These are phyloP conservation scores for Stromatinia cepivora DNA, from an alignment of 2,329 filamentous ascomycete genomes.

Conservation along the genomic window DNA sequence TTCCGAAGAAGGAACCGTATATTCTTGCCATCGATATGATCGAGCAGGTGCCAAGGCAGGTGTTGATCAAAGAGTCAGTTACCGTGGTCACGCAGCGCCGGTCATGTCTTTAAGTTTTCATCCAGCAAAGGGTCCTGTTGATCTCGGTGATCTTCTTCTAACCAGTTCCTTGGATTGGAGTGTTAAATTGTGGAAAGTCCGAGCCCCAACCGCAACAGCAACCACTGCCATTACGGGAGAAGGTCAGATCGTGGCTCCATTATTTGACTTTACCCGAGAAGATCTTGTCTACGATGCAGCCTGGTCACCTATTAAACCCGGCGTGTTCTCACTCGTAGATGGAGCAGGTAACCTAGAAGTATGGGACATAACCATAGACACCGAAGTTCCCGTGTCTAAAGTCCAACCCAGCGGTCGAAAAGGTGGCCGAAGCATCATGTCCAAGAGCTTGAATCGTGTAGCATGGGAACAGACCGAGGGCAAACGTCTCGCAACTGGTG, in stretches of 20 bases:
- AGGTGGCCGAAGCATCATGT: constrained; percentile 67
- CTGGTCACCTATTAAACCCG: constrained; percentile 93
- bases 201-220: constrained; percentile 72
- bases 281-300: constrained; percentile 95
- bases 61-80: constrained; percentile 84
- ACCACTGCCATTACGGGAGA: constrained; percentile 52
- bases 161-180: constrained; percentile 96
- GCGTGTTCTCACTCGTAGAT: constrained; percentile 92
- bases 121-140: constrained; percentile 85
- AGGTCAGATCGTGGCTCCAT: constrained; percentile 61
- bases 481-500: constrained; percentile 82
- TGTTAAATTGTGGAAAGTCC: constrained; percentile 94
- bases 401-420: constrained; percentile 69
- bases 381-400: constrained; percentile 84
- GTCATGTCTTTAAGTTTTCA: constrained; percentile 98
- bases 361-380: constrained; percentile 92
- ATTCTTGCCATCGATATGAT: constrained; percentile 95
- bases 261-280: constrained; percentile 89
- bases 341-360: constrained; percentile 89
- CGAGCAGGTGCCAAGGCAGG: constrained; percentile 95
- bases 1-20: constrained; percentile 94
- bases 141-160: constrained; percentile 89
- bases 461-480: constrained; percentile 93
- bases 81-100: constrained; percentile 86
- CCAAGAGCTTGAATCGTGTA: constrained; percentile 88